phyloP scores from a whole-genome alignment of 73 alveolate genomes.

The Paramecium bursaria region DNA sequence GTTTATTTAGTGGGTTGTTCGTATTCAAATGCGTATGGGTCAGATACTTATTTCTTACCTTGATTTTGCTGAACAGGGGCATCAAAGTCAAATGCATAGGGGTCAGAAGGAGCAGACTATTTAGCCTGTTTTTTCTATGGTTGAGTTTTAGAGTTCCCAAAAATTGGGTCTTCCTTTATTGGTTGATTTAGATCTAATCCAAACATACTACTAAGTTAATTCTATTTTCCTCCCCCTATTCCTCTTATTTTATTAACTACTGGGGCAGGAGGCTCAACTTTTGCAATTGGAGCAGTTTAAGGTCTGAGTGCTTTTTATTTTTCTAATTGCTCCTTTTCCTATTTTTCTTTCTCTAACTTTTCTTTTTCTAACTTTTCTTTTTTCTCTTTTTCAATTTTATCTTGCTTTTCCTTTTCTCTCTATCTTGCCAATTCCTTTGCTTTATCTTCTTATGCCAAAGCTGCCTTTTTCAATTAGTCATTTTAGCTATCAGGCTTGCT shows the following conservation, averaged over 20 bases:
- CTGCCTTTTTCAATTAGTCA: not conserved
- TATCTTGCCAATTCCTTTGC: not conserved
- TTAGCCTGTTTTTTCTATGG: slow-evolving; percentile 25
- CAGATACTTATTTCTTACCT: slow-evolving; percentile 33
- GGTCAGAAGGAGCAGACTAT: slow-evolving; percentile 55
- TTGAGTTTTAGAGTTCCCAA: slow-evolving; percentile 30
- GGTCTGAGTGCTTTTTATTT: slow-evolving; percentile 16
- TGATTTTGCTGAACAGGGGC: slow-evolving; percentile 39
- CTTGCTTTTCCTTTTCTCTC: slow-evolving; percentile 55
- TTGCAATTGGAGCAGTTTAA: slow-evolving; percentile 47
- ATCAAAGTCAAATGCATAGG: slow-evolving; percentile 72
- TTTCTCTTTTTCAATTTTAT: slow-evolving; percentile 54
- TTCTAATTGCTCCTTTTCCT: not conserved
- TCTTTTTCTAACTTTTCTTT: not conserved
- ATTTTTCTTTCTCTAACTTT: not conserved
- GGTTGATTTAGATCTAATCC: slow-evolving; percentile 43
- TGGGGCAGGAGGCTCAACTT: slow-evolving; percentile 51
- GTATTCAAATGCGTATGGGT: slow-evolving; percentile 44
- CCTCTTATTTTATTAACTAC: slow-evolving; percentile 60
- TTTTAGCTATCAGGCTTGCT: too few relatives aligned
- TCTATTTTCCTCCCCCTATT: slow-evolving; percentile 21
- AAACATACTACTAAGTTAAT: slow-evolving; percentile 34
- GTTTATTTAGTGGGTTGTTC: slow-evolving; percentile 17
- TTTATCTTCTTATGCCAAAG: not conserved
- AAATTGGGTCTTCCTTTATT: slow-evolving; percentile 20